phyloP scores from a whole-genome alignment of 2,329 filamentous ascomycete species.

The Neoascochyta sp. region DNA sequence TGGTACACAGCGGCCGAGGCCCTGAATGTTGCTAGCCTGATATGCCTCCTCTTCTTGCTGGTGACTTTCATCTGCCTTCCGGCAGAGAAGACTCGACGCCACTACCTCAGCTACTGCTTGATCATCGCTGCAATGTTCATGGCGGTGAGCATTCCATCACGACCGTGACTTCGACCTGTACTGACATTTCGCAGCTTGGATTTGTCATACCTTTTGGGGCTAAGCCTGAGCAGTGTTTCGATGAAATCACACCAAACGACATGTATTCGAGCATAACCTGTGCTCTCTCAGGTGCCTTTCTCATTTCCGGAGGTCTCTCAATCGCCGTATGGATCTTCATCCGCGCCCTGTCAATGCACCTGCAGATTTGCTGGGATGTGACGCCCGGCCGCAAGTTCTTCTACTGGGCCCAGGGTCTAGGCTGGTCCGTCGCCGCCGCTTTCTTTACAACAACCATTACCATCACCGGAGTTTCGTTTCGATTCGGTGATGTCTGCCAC shows the following conservation, averaged over 20 bases:
- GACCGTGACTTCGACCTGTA: not conserved
- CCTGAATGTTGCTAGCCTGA: slow-evolving; percentile 71
- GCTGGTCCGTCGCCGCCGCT: slow-evolving; percentile 78
- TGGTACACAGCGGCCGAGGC: slow-evolving; percentile 71
- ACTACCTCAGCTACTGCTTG: slow-evolving; percentile 89
- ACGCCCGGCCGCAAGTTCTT: slow-evolving; percentile 86
- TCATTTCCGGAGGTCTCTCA: slow-evolving; percentile 81
- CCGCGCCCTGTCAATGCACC: slow-evolving; percentile 83
- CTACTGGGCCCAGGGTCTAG: slow-evolving; percentile 72
- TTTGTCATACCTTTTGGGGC: slow-evolving; percentile 84
- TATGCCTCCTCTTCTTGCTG: slow-evolving; percentile 71
- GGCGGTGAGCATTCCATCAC: slow-evolving; percentile 58
- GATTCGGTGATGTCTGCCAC: slow-evolving; percentile 87
- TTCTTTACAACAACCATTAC: slow-evolving; percentile 73
- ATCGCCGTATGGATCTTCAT: slow-evolving; percentile 89
- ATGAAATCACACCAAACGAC: slow-evolving; percentile 87
- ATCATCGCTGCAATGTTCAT: slow-evolving; percentile 72
- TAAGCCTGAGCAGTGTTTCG: slow-evolving; percentile 76
- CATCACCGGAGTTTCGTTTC: slow-evolving; percentile 88
- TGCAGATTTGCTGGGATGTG: slow-evolving; percentile 97
- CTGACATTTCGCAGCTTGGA: slow-evolving; percentile 59
- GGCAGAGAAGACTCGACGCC: slow-evolving; percentile 82
- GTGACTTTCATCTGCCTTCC: slow-evolving; percentile 77
- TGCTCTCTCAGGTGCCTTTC: slow-evolving; percentile 80
- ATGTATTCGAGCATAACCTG: slow-evolving; percentile 81